These are phyloP conservation scores for Phytopythium chamaehyphon DNA, from an alignment of 352 stramenopile species.

Conservation along the genomic window DNA sequence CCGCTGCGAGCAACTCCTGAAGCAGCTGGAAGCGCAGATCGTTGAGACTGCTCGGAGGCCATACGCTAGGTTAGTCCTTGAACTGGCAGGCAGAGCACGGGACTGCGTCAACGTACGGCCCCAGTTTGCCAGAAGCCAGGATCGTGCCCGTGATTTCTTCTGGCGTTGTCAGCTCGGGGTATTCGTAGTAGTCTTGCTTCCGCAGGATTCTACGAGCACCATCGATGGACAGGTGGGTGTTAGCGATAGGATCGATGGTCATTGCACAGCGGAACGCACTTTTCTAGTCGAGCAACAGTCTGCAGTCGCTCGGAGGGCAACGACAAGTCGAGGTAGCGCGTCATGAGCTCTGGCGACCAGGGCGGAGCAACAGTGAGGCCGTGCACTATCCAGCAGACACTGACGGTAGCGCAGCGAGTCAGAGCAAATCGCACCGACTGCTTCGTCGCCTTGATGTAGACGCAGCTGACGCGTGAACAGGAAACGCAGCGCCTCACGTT, in stretches of 20 bases:
- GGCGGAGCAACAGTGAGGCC: not conserved
- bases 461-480: constrained; percentile 36
- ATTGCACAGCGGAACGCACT: constrained; percentile 11
- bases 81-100: not conserved
- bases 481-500: constrained; percentile 42
- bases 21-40: constrained; percentile 40
- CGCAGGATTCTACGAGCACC: constrained; percentile 24
- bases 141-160: constrained; percentile 30
- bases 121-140: constrained; percentile 28
- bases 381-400: not conserved
- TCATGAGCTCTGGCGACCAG: constrained; percentile 20
- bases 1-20: constrained; percentile 25
- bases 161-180: constrained; percentile 24
- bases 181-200: constrained; percentile 42
- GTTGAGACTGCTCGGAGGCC: constrained; percentile 17
- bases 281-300: constrained; percentile 33
- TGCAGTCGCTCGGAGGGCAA: constrained; percentile 19
- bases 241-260: not conserved
- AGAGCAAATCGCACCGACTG: constrained; percentile 23
- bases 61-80: not conserved
- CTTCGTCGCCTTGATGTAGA: constrained; percentile 27
- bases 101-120: constrained; percentile 25
- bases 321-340: constrained; percentile 26
- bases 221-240: not conserved
- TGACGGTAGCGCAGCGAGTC: not conserved